Conservation (phyloP, 1,139 yeast genomes). For the Candida buenavistaensis region DNA sequence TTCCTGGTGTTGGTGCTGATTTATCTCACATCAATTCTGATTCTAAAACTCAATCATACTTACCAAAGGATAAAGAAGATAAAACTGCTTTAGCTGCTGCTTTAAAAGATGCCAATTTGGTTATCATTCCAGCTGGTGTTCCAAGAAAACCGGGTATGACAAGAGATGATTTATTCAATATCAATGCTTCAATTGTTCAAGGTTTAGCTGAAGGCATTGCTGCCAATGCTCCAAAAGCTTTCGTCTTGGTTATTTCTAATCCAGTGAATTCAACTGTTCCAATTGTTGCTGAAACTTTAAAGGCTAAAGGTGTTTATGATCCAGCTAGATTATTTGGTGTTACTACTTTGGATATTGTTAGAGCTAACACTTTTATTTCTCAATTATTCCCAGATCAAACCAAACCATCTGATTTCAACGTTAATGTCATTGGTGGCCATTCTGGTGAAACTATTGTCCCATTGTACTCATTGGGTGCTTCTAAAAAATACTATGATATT, state of each 20-base stretch:
- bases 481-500: slow-evolving; percentile 47
- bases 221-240: slow-evolving; percentile 83
- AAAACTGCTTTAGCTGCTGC: slow-evolving; percentile 75
- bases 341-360: slow-evolving; percentile 91
- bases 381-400: slow-evolving; percentile 53
- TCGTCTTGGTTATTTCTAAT: slow-evolving; percentile 86
- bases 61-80: slow-evolving; percentile 69
- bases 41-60: slow-evolving; percentile 78
- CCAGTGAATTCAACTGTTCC: slow-evolving; percentile 99
- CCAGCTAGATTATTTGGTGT: slow-evolving; percentile 94
- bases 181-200: slow-evolving; percentile 94
- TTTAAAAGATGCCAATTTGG: slow-evolving; percentile 79
- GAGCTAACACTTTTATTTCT: slow-evolving; percentile 90
- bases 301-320: slow-evolving; percentile 83
- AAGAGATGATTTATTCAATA: slow-evolving; percentile 95
- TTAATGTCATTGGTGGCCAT: slow-evolving; percentile 94
- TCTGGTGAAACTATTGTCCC: slow-evolving; percentile 98
- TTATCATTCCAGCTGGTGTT: slow-evolving; percentile 97
- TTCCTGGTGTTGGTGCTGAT: slow-evolving; percentile 97
- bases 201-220: slow-evolving; percentile 90
- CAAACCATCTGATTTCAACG: slow-evolving; percentile 71
- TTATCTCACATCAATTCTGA: slow-evolving; percentile 90
- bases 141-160: slow-evolving; percentile 99
- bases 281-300: slow-evolving; percentile 92
- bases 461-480: slow-evolving; percentile 61